Percentiles rank a stretch among this genome's conserved stretches.
These are phyloP conservation scores for Arabidopsis arenosa DNA, from an alignment of 345 rosid genomes.

Conservation along the genomic window DNA sequence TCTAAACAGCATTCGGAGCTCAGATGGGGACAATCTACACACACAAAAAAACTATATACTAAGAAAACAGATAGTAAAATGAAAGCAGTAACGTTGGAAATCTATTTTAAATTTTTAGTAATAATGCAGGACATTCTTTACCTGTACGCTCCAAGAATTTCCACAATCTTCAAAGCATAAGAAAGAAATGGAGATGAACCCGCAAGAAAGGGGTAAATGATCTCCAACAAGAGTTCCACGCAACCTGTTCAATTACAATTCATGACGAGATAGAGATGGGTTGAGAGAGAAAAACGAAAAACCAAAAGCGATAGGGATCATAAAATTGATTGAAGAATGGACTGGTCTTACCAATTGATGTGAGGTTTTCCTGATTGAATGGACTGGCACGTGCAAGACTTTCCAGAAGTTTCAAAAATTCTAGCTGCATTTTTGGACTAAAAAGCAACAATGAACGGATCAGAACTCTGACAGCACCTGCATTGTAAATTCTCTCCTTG, in stretches of 20 bases:
- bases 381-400: conserved; percentile 88
- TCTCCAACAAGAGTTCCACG: conserved; percentile 92
- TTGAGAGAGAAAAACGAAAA: conserved; percentile 44
- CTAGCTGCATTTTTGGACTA: conserved; percentile 93
- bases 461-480: conserved; percentile 84
- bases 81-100: conserved; percentile 23
- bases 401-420: conserved; percentile 77
- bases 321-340: conserved; percentile 31
- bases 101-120: conserved; percentile 13
- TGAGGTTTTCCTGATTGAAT: conserved; percentile 94
- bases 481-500: conserved; percentile 88
- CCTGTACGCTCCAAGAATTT: conserved; percentile 97
- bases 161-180: conserved; percentile 91
- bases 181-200: conserved; percentile 87
- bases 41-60: conserved; percentile 40
- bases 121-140: conserved; percentile 39
- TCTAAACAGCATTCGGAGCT: conserved; percentile 83
- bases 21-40: conserved; percentile 92
- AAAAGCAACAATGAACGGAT: conserved; percentile 87
- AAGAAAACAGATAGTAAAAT: conserved; percentile 37
- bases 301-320: conserved; percentile 21
- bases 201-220: conserved; percentile 80
- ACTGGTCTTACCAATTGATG: conserved; percentile 78
- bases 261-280: conserved; percentile 29
- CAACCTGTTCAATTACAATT: conserved; percentile 63